Conservation (phyloP, 495 filamentous ascomycete species). For the Penicillium tannophilum region DNA sequence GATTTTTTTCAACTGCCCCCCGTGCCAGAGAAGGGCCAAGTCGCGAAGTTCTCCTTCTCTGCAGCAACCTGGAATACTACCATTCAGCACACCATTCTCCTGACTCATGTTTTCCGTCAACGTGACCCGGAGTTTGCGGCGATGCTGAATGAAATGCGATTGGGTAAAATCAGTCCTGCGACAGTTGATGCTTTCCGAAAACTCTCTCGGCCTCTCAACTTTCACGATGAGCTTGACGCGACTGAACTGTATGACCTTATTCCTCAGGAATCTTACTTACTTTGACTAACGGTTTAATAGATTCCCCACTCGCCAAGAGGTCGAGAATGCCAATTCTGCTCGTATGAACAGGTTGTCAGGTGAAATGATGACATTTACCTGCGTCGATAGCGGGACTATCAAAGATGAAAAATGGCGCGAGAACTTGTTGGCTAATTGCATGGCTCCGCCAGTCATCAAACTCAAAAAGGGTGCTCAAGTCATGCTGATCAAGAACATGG, state of each 20-base stretch:
- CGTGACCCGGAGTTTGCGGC: conserved; percentile 87
- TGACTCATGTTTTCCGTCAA: conserved; percentile 96
- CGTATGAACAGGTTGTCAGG: conserved; percentile 74
- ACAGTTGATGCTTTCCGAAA: conserved; percentile 72
- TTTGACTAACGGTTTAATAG: conserved; percentile 48
- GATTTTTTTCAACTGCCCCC: conserved; percentile 98
- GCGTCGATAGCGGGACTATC: conserved; percentile 74
- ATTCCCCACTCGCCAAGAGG: conserved; percentile 88
- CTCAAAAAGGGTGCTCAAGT: conserved; percentile 94
- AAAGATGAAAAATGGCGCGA: conserved; percentile 67
- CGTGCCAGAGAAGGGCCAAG: conserved; percentile 71
- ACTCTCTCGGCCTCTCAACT: conserved; percentile 68
- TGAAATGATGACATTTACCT: conserved; percentile 64
- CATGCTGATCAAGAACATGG: conserved; percentile 99
- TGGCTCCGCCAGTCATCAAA: conserved; percentile 76
- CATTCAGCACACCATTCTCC: conserved; percentile 91
- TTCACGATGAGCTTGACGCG: conserved; percentile 77
- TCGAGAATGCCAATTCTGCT: conserved; percentile 78
- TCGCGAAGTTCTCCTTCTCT: conserved; percentile 88
- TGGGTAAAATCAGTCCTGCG: conserved; percentile 71
- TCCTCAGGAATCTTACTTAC: conserved; percentile 16
- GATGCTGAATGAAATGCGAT: conserved; percentile 97
- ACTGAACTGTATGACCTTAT: conserved; percentile 73
- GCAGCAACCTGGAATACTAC: conserved; percentile 88
- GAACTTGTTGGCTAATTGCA: conserved; percentile 83